These are phyloP conservation scores for Ormosia semicastrata DNA, from an alignment of 306 rosid genomes.

Conservation along the genomic window DNA sequence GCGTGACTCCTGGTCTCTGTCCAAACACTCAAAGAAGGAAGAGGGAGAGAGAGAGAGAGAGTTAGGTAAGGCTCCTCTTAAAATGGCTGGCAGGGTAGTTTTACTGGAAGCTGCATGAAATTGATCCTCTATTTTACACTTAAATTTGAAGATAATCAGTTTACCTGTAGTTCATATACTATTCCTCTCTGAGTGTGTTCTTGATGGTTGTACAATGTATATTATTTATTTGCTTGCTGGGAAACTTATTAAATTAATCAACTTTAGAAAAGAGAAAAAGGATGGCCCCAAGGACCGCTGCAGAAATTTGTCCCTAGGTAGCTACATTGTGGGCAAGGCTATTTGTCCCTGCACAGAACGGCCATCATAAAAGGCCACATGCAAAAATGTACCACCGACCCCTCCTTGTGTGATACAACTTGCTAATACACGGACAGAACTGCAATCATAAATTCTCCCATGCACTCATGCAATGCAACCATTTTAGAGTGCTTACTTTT, in stretches of 20 bases:
- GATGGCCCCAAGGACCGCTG: conserved; percentile 34
- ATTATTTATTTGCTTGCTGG: background rate
- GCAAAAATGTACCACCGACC: conserved; percentile 37
- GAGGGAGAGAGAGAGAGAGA: background rate
- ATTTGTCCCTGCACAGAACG: conserved; percentile 23
- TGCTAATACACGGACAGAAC: conserved; percentile 14
- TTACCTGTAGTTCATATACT: background rate
- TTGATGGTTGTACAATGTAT: background rate
- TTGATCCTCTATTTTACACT: background rate
- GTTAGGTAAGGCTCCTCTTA: too few relatives aligned
- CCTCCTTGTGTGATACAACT: conserved; percentile 29
- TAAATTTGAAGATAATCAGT: background rate
- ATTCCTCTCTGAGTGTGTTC: background rate
- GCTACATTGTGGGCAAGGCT: conserved; percentile 36
- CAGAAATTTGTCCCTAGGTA: conserved; percentile 37
- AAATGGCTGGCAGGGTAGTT: background rate
- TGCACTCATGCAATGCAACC: conserved; percentile 43
- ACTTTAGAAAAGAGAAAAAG: background rate
- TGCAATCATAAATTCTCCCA: conserved; percentile 30
- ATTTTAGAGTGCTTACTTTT: conserved; percentile 14
- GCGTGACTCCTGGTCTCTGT: background rate
- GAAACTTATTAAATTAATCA: conserved; percentile 11
- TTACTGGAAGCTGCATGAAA: background rate
- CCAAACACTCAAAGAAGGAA: background rate
- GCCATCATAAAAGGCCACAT: conserved; percentile 41